Percentiles rank a stretch among this genome's conserved stretches.
Conservation (phyloP, 1,284 basidiomycete species). For the Apiotrichum sp. region DNA sequence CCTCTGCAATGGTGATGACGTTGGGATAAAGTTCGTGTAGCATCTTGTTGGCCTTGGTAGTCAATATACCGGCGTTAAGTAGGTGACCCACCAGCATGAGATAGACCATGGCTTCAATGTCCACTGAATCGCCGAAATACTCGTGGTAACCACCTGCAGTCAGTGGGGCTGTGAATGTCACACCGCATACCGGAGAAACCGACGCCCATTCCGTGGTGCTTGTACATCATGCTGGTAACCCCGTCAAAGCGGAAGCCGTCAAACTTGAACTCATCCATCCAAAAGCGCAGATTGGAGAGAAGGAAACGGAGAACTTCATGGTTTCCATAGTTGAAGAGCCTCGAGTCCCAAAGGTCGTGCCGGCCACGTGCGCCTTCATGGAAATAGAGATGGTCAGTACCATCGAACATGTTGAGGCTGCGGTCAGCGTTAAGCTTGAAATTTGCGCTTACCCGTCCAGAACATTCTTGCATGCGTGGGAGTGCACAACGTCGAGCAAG, state of each 20-base stretch:
- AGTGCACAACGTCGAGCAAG: constrained; percentile 93
- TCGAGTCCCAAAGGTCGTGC: constrained; percentile 91
- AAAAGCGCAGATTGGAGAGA: constrained; percentile 89
- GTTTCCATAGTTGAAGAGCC: constrained; percentile 91
- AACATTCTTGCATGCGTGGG: constrained; percentile 96
- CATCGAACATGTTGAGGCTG: constrained; percentile 88
- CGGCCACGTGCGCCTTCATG: constrained; percentile 83
- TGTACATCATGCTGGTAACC: constrained; percentile 98
- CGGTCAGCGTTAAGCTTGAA: background rate
- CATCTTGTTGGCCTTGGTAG: constrained; percentile 77
- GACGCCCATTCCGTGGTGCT: constrained; percentile 92
- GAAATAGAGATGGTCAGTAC: constrained; percentile 94
- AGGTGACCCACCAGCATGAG: constrained; percentile 77
- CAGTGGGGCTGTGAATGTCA: background rate
- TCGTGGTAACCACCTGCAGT: constrained; percentile 78
- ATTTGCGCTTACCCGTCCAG: constrained; percentile 59
- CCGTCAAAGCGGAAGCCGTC: constrained; percentile 98
- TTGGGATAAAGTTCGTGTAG: constrained; percentile 75
- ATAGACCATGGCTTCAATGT: constrained; percentile 86
- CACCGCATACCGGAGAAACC: constrained; percentile 69
- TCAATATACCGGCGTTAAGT: constrained; percentile 3
- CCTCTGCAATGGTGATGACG: constrained; percentile 88
- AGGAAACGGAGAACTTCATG: constrained; percentile 94
- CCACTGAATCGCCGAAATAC: constrained; percentile 82
- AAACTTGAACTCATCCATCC: constrained; percentile 90